A percentile compares a stretch with the other conserved stretches of the same genome.
Evolutionary conservation across 2,329 filamentous ascomycete species (phyloP).

Genomic region (Aspergillus ochraceoroseus): DNA sequence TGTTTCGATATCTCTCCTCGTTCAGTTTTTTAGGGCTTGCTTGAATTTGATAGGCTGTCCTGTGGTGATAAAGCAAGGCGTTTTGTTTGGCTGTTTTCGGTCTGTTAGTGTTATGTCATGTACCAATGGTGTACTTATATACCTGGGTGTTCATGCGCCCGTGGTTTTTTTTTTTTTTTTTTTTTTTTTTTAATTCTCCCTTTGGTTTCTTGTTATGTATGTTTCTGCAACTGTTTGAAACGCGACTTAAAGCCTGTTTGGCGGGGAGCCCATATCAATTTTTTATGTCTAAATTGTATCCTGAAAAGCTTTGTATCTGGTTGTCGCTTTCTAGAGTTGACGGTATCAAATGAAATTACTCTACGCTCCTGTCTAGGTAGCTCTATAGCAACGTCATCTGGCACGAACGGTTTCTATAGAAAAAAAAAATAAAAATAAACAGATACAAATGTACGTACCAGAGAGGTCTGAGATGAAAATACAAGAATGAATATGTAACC

Average conservation of each 20-base stretch:
- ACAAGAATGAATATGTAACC: slow-evolving; percentile 13
- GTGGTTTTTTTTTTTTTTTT: not conserved
- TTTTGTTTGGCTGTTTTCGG: slow-evolving; percentile 1
- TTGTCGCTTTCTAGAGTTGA: too few species aligned
- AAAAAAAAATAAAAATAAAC: slow-evolving; percentile 9
- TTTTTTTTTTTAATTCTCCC: not conserved
- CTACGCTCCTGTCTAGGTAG: too few species aligned
- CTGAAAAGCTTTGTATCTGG: too few species aligned
- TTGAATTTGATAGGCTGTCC: slow-evolving; percentile 1
- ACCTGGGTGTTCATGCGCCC: not conserved
- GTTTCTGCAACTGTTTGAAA: too few species aligned
- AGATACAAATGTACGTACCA: too few species aligned
- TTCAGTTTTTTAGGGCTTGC: not conserved
- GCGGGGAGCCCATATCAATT: too few species aligned
- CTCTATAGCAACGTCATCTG: too few species aligned
- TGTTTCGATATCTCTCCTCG: slow-evolving; percentile 8
- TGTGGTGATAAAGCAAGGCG: slow-evolving; percentile 7
- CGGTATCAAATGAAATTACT: too few species aligned
- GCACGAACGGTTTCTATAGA: too few species aligned
- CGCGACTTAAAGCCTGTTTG: not conserved
- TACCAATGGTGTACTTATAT: slow-evolving; percentile 4
- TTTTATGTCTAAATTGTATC: too few species aligned
- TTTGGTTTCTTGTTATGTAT: slow-evolving; percentile 1
- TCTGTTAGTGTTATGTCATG: slow-evolving; percentile 3
- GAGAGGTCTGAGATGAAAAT: too few species aligned